Evolutionary conservation across 2,329 filamentous ascomycete species (phyloP).

Genomic region (Alternaria consortialis): DNA sequence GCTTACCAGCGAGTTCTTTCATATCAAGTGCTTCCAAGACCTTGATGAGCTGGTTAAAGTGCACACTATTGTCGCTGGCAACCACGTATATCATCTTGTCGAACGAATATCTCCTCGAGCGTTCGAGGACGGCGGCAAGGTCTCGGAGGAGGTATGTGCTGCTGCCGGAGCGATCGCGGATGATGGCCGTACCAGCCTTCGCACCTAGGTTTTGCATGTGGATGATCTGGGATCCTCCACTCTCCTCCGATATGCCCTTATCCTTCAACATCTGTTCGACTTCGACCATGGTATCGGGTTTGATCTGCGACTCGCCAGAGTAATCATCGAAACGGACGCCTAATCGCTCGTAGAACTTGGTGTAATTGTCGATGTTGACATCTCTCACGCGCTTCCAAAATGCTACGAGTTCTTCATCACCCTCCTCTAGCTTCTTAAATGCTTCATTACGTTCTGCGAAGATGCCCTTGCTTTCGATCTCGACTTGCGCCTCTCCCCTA

Average conservation of each 20-base stretch:
- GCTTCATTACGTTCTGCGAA: conserved; percentile 57
- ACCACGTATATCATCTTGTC: conserved; percentile 86
- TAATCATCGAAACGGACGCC: conserved; percentile 77
- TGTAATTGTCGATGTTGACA: conserved; percentile 72
- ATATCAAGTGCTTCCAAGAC: conserved; percentile 76
- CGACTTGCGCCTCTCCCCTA: conserved; percentile 35
- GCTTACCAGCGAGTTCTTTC: conserved; percentile 71
- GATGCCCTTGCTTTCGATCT: conserved; percentile 44
- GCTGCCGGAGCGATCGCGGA: conserved; percentile 77
- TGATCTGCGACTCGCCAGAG: conserved; percentile 78
- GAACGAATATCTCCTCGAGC: conserved; percentile 69
- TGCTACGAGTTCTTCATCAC: conserved; percentile 67
- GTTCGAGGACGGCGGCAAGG: conserved; percentile 75
- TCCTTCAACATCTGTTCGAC: conserved; percentile 70
- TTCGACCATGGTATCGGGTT: conserved; percentile 70
- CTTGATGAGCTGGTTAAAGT: conserved; percentile 79
- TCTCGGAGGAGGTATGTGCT: conserved; percentile 81
- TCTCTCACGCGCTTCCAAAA: conserved; percentile 74
- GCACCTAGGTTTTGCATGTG: conserved; percentile 77
- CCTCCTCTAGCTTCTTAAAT: conserved; percentile 76
- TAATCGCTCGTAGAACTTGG: conserved; percentile 72
- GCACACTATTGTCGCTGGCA: conserved; percentile 74
- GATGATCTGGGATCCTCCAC: conserved; percentile 75
- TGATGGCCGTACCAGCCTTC: conserved; percentile 73
- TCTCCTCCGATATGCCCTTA: conserved; percentile 72